Evolutionary conservation across 306 rosid genomes (phyloP).

Genomic region (Medicago ruthenica): DNA sequence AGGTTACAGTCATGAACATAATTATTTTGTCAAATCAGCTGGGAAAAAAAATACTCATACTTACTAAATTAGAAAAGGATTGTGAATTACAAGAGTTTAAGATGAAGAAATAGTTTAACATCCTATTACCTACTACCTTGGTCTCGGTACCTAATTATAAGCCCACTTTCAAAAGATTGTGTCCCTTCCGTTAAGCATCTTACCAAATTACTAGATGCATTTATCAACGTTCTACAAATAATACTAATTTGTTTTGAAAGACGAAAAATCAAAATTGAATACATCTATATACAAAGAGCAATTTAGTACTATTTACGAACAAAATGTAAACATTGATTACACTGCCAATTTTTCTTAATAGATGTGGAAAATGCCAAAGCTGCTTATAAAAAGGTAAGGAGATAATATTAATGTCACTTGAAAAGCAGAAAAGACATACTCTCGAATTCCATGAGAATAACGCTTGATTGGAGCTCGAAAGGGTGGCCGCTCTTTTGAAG

Average conservation of each 20-base stretch:
- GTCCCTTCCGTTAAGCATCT: no score
- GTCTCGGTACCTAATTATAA: no score
- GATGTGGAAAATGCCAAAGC: not conserved
- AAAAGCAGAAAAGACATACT: constrained; percentile 55
- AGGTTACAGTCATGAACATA: not conserved
- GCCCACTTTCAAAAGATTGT: no score
- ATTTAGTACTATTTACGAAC: not conserved
- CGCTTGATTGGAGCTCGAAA: constrained; percentile 76
- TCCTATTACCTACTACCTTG: no score
- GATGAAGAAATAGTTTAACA: no score
- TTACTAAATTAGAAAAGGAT: no score
- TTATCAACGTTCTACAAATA: no score
- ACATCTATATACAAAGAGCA: not conserved
- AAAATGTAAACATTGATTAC: not conserved
- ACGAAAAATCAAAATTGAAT: not conserved
- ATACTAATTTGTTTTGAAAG: no score
- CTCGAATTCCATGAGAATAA: constrained; percentile 80
- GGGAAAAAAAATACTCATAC: not conserved
- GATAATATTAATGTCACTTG: not conserved
- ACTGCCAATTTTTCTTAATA: not conserved
- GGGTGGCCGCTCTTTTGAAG: constrained; percentile 77
- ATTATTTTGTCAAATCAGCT: constrained; percentile 13
- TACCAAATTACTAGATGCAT: no score
- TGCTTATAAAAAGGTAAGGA: not conserved
- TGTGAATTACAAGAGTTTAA: no score